Evolutionary conservation across 2,329 filamentous ascomycete species (phyloP), one percentile per base, ranked within the genome.

Genomic region (Trichoderma oligosporum): DNA sequence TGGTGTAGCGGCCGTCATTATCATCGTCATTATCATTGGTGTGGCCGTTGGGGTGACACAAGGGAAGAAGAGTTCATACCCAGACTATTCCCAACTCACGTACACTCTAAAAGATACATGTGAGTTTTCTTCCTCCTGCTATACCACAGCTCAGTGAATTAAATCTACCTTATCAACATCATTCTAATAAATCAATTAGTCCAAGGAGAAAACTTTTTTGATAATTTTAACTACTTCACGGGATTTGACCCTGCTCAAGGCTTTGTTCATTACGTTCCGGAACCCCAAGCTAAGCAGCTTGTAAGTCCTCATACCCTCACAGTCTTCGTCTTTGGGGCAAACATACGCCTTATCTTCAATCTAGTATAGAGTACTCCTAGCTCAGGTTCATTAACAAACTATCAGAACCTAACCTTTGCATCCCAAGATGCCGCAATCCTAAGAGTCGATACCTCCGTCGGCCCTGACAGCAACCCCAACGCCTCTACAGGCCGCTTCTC

Each of bases 401-500:
- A 20, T 1, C 36, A 82, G 78, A 88, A 88, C 70, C 76, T 88
- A 29, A 88, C 86, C 0, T 82, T 82, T 63, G 81, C 83, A 5
- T 77, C 78, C 1, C 64, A 73, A 1, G 70, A 71, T 36, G 75
- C 80, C 0, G 84, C 83, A 8, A 64, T 87, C 16, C 67, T 88
- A 27, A 76, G 73, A 41, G 85, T 88, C 48, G 85, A 88, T 66
- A 84, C 82, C 9, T 77, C 75, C 1, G 80, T 84, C 14, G 76
- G 76, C 7, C 79, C 76, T 2, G 61, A 64, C 2, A 74, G 73
- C 25, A 60, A 63, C 2, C 80, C 80, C 4, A 71, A 83, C 61
- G 79, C 82, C 16, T 78, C 78, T 2, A 82, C 77, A 0, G 84
- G 84, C 47, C 82, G 84, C 20, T 82, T 82, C 70, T 86, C 83